Conservation (phyloP, 495 filamentous ascomycete genomes). For the Penicillium malachiteum region DNA sequence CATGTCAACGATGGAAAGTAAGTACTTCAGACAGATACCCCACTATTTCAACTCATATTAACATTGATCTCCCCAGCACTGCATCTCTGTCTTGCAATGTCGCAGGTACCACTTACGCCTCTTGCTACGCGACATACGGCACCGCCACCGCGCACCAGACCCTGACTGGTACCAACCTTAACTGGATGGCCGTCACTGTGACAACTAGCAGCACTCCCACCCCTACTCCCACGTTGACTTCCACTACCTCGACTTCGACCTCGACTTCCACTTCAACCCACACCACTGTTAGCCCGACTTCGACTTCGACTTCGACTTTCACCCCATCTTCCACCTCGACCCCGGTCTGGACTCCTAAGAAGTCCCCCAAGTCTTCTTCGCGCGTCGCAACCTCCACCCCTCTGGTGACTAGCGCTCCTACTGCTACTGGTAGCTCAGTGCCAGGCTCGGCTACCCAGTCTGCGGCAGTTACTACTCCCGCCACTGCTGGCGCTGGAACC, state of each 20-base stretch:
- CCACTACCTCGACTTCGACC: slow-evolving; percentile 22
- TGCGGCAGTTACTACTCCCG: slow-evolving; percentile 11
- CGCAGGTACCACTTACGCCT: slow-evolving; percentile 31
- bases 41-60: too few species aligned
- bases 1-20: slow-evolving; percentile 22
- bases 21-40: slow-evolving; percentile 1
- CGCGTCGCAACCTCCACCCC: slow-evolving; percentile 17
- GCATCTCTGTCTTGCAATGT: slow-evolving; percentile 32
- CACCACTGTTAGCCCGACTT: background rate
- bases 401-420: slow-evolving; percentile 11
- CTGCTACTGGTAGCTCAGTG: slow-evolving; percentile 1
- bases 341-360: slow-evolving; percentile 15
- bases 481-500: slow-evolving; percentile 18
- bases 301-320: slow-evolving; percentile 4
- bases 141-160: slow-evolving; percentile 24
- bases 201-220: slow-evolving; percentile 22
- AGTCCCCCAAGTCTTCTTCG: slow-evolving; percentile 18
- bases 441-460: slow-evolving; percentile 9
- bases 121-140: slow-evolving; percentile 25
- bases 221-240: slow-evolving; percentile 13
- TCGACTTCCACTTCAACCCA: slow-evolving; percentile 7
- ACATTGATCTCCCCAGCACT: slow-evolving; percentile 12
- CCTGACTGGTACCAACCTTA: slow-evolving; percentile 19
- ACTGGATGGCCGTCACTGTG: slow-evolving; percentile 32
- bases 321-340: slow-evolving; percentile 8